Evolutionary conservation across 495 filamentous ascomycete species (phyloP), one percentile per base, ranked within the genome.

Genomic region (Neurospora hispaniola): DNA sequence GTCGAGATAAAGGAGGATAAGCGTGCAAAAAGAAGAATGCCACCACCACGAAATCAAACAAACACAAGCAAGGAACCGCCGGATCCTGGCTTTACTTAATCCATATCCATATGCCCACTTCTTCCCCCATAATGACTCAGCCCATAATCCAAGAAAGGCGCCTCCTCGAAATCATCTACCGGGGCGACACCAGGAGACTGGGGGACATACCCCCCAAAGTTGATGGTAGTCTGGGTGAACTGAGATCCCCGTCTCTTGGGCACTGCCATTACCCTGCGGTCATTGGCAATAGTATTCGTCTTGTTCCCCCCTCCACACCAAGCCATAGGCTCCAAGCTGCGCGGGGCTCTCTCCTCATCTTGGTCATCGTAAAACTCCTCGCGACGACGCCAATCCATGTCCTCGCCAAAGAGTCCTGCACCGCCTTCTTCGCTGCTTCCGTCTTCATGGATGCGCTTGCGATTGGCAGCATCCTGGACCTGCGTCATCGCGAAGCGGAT

Each of bases 111-210:
- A 42, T 70, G 12, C 23, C 23, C 72, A 35, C 42, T 70, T 68
- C 44, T 71, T 31, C 27, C 54, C 54, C 54, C 54, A 66, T 27
- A 31, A 35, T 35, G 27, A 35, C n/a, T 72, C 69, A 72, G 75
- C 44, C 74, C 69, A 74, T 79, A 79, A 72, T 85, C 84, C 71
- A 88, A 72, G 71, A 88, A 88, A 11, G 82, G 79, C 12, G 86
- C 86, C 72, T 88, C 87, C 72, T 83, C 84, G 76, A 88, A 88
- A 75, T 88, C 86, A 54, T 76, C 76, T 69, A 75, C 79, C 31
- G 27, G 54, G 6, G 14, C 54, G 12, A 66, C 12, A 18, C 54
- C 54, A 18, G 54, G 35, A 0, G 54, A 66, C 54, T 66, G 54
- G 5, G 54, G 54, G 3, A 66, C 27, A 66, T 66, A 66, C 3